Conservation (phyloP, 2,329 filamentous ascomycete genomes). For the Penicillium frequentans region DNA sequence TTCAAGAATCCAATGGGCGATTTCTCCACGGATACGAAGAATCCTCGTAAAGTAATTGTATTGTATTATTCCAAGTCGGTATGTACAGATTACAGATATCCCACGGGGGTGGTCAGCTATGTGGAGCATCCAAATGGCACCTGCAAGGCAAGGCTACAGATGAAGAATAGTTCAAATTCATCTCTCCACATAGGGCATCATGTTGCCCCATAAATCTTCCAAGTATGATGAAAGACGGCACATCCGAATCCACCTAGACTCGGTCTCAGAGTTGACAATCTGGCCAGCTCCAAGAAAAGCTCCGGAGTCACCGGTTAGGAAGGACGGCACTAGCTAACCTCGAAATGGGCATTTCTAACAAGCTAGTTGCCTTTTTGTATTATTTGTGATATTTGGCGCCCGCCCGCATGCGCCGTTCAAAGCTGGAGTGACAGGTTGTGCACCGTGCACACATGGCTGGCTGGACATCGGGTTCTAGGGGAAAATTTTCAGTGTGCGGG, state of each 20-base stretch:
- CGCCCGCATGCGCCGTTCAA: neutral
- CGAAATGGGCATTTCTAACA: neutral
- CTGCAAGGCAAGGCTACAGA: constrained; percentile 6
- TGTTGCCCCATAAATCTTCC: constrained; percentile 2
- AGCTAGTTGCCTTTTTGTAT: neutral
- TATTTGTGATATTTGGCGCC: neutral
- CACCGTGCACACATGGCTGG: constrained; percentile 18
- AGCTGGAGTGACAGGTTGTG: constrained; percentile 1
- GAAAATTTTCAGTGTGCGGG: neutral
- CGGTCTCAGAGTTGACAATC: neutral
- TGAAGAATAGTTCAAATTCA: neutral
- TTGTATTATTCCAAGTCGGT: neutral
- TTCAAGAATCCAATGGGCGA: neutral
- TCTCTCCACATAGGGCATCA: constrained; percentile 7
- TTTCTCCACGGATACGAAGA: neutral
- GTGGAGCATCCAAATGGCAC: constrained; percentile 11
- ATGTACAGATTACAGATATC: neutral
- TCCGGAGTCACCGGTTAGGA: neutral
- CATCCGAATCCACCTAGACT: neutral
- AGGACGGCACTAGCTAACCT: neutral
- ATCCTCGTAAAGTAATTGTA: neutral
- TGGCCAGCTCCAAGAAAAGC: neutral
- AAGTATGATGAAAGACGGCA: neutral
- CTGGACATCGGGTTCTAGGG: constrained; percentile 6
- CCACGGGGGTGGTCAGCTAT: neutral